These are phyloP conservation scores for Aegilops longissima DNA, from an alignment of 176 grass and related monocot species.

Conservation along the genomic window DNA sequence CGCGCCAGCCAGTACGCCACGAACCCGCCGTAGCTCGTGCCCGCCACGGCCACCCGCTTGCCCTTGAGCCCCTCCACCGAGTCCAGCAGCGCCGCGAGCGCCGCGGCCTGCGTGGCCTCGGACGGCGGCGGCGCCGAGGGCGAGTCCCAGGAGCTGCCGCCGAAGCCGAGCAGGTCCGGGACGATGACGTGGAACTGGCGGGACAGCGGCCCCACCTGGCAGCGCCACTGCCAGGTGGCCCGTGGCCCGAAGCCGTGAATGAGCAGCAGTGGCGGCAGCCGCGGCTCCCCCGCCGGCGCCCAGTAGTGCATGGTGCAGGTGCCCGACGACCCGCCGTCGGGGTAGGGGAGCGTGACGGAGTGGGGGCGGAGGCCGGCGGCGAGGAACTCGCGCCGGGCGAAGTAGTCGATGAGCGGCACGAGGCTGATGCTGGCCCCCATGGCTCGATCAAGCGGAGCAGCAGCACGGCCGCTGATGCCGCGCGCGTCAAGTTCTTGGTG, in stretches of 20 bases:
- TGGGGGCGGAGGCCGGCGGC: conserved; percentile 50
- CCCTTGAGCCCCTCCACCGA: conserved; percentile 15
- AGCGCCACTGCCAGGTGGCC: conserved; percentile 67
- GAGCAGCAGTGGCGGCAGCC: conserved; percentile 36
- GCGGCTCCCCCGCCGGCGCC: conserved; percentile 15
- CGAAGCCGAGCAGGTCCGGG: conserved; percentile 69
- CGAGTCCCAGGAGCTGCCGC: conserved; percentile 30
- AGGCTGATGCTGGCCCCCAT: conserved; percentile 60
- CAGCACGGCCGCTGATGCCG: neutral
- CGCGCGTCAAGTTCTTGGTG: neutral
- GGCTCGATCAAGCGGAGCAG: neutral
- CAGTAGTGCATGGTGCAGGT: conserved; percentile 20
- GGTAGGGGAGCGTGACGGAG: conserved; percentile 24
- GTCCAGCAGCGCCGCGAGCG: conserved; percentile 44
- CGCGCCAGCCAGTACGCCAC: conserved; percentile 61
- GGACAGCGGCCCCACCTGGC: conserved; percentile 49
- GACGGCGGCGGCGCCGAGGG: conserved; percentile 34
- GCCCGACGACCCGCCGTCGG: neutral
- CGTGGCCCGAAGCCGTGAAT: conserved; percentile 63
- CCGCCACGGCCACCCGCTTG: conserved; percentile 43
- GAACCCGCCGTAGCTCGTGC: conserved; percentile 79
- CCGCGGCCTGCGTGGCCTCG: conserved; percentile 54
- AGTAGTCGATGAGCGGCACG: conserved; percentile 55
- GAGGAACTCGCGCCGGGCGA: conserved; percentile 33
- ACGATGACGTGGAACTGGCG: conserved; percentile 61